Base-by-base conservation (phyloP, 2,329 filamentous ascomycete species). In the Fusarium clavum region DNA sequence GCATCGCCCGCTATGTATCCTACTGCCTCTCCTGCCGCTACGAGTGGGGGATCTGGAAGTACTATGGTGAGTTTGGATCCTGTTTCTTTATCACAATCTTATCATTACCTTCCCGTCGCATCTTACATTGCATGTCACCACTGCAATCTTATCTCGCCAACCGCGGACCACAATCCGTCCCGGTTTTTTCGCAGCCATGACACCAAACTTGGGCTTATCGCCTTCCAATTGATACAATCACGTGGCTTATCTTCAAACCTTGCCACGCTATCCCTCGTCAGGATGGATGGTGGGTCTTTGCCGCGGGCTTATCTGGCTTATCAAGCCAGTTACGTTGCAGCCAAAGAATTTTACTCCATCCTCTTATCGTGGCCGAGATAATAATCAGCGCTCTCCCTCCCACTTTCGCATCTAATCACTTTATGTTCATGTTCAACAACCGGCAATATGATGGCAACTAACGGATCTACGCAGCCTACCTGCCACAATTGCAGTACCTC, bases 401-500 rank as follows among this genome's bases (percentile, higher is more conserved):
- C 74, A 68, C 74, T 64, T 73, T 48, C 59, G 58, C 59, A 64
- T 64, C 45, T 63, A 66, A 65, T 73, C 70, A 69, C 47, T 58
- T 64, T 67, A 64, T 64, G 77, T 73, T 79, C 32, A 51, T 45
- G 48, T 38, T 59, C 78, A 78, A 76, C 77, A 80, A 79, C 79
- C 67, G 76, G 68, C 74, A 80, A 73, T 62, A 83, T 82, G 80
- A 82, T 87, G 84, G 84, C 85, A 69, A 85, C 86, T 80, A 84
- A 88, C 81, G 86, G 89, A 84, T 83, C 84, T 60, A 86, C 90
- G 84, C 91, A 98, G 94, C 94, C 95, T 71, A 93, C 94, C 73
- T 99, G 96, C 82, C 93, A 97, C 81, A 99, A 99, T 81, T 99
- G 96, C 83, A 89, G 90, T 71, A 99, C 96, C 46, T 97, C 94